These are phyloP conservation scores for Alternaria gaisen DNA, from an alignment of 2,329 filamentous ascomycete species.

Conservation along the genomic window DNA sequence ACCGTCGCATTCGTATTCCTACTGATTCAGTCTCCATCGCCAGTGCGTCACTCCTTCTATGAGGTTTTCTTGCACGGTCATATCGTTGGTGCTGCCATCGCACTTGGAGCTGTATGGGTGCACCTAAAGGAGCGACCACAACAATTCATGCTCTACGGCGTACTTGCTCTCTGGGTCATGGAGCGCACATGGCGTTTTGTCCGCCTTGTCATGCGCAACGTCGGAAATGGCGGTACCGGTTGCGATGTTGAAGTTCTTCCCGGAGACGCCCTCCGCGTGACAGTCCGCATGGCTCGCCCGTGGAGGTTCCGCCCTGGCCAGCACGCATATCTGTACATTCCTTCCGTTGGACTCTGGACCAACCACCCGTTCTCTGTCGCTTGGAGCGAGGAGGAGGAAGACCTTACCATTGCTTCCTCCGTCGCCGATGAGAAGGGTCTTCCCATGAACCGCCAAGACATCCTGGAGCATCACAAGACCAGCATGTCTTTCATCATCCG, in stretches of 20 bases:
- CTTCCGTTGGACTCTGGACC: slow-evolving; percentile 74
- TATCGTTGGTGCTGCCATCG: slow-evolving; percentile 68
- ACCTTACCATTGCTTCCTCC: slow-evolving; percentile 39
- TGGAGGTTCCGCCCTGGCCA: slow-evolving; percentile 79
- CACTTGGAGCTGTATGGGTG: slow-evolving; percentile 72
- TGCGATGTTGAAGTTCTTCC: slow-evolving; percentile 79
- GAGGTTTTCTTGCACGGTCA: slow-evolving; percentile 79
- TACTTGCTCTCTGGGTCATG: slow-evolving; percentile 71
- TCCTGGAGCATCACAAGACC: slow-evolving; percentile 60
- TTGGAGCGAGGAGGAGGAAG: slow-evolving; percentile 73
- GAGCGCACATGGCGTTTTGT: slow-evolving; percentile 70
- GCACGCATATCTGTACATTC: slow-evolving; percentile 83
- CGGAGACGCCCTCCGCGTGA: slow-evolving; percentile 77
- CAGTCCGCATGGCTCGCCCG: slow-evolving; percentile 76
- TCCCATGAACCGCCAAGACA: slow-evolving; percentile 61
- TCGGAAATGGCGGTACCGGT: slow-evolving; percentile 71
- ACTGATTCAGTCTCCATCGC: slow-evolving; percentile 73
- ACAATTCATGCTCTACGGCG: slow-evolving; percentile 68
- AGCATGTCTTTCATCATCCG: slow-evolving; percentile 85
- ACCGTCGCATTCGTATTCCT: slow-evolving; percentile 70
- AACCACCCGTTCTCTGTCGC: slow-evolving; percentile 83
- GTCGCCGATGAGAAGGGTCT: slow-evolving; percentile 56
- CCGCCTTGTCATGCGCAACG: slow-evolving; percentile 70
- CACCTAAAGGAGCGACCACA: slow-evolving; percentile 66
- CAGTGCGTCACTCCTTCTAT: slow-evolving; percentile 80